Evolutionary conservation across 2,329 filamentous ascomycete species (phyloP).

Genomic region (Pseudocercospora fuligena): DNA sequence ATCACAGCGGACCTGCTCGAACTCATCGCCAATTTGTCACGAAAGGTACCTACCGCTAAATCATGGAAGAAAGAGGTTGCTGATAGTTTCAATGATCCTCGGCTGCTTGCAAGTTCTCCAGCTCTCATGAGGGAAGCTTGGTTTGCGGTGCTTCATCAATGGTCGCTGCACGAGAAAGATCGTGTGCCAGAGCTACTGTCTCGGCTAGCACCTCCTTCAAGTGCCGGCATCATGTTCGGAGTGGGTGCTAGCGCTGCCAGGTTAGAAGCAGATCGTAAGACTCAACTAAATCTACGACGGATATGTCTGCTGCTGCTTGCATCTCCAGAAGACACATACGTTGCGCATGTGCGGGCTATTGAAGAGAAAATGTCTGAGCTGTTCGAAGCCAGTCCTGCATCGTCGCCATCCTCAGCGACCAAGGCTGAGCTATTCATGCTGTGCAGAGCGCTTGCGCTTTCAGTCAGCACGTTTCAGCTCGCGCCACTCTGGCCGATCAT

Average conservation of each 20-base stretch:
- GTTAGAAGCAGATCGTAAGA: constrained; percentile 91
- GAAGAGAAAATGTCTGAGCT: constrained; percentile 87
- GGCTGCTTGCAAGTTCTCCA: constrained; percentile 77
- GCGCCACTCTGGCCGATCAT: constrained; percentile 88
- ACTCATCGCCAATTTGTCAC: constrained; percentile 76
- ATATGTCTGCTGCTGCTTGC: constrained; percentile 80
- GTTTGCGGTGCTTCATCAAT: constrained; percentile 83
- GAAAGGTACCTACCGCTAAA: constrained; percentile 80
- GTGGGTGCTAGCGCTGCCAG: constrained; percentile 92
- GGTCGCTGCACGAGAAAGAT: constrained; percentile 85
- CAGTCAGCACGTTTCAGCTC: constrained; percentile 77
- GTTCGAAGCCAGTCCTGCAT: constrained; percentile 78
- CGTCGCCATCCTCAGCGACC: constrained; percentile 88
- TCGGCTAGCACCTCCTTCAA: constrained; percentile 81
- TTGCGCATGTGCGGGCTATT: constrained; percentile 72
- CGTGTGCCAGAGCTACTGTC: constrained; percentile 79
- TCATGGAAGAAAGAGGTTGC: constrained; percentile 90
- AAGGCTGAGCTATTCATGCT: constrained; percentile 90
- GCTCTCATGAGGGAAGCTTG: constrained; percentile 72
- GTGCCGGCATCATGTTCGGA: constrained; percentile 97
- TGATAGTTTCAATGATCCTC: constrained; percentile 88
- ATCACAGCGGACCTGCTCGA: constrained; percentile 72
- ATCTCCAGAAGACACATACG: constrained; percentile 76
- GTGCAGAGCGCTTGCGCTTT: constrained; percentile 78
- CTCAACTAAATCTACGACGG: constrained; percentile 85